A percentile compares a stretch with the other conserved stretches of the same genome.
Conservation (phyloP, 1,284 basidiomycete genomes). For the Phellinidium pouzarii region DNA sequence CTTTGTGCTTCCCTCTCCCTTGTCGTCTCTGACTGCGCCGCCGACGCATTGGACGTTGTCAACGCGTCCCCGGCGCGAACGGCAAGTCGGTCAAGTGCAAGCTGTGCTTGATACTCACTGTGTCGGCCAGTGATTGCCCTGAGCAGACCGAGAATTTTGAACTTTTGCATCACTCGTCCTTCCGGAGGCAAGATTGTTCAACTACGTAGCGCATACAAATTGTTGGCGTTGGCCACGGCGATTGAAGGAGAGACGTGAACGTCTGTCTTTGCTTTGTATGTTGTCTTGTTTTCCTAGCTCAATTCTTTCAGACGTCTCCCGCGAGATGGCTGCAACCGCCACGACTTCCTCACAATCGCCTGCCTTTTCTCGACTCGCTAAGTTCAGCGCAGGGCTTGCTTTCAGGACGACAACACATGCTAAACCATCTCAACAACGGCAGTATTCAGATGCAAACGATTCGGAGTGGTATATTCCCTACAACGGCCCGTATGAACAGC, state of each 20-base stretch:
- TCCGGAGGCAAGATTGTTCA: background rate
- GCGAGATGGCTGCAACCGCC: slow-evolving; percentile 10
- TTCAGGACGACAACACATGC: slow-evolving; percentile 4
- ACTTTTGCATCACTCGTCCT: background rate
- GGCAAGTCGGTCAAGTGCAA: background rate
- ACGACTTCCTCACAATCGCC: slow-evolving; percentile 9
- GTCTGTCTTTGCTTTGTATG: background rate
- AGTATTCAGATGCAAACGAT: slow-evolving; percentile 26
- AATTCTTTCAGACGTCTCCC: background rate
- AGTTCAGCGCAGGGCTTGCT: slow-evolving; percentile 12
- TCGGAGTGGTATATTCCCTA: slow-evolving; percentile 61
- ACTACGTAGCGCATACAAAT: background rate
- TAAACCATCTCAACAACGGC: slow-evolving; percentile 5
- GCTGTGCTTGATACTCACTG: background rate
- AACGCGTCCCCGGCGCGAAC: background rate
- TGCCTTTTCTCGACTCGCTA: slow-evolving; percentile 15
- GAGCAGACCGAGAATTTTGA: background rate
- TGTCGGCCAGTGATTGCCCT: background rate
- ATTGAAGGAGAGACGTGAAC: background rate
- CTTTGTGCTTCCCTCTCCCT: background rate
- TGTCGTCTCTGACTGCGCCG: background rate
- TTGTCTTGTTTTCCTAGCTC: background rate
- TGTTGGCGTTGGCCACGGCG: background rate
- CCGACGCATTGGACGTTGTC: background rate
- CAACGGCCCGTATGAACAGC: slow-evolving; percentile 52